Evolutionary conservation across 257 asterid genomes (phyloP).

Genomic region (Fraxinus anomala): DNA sequence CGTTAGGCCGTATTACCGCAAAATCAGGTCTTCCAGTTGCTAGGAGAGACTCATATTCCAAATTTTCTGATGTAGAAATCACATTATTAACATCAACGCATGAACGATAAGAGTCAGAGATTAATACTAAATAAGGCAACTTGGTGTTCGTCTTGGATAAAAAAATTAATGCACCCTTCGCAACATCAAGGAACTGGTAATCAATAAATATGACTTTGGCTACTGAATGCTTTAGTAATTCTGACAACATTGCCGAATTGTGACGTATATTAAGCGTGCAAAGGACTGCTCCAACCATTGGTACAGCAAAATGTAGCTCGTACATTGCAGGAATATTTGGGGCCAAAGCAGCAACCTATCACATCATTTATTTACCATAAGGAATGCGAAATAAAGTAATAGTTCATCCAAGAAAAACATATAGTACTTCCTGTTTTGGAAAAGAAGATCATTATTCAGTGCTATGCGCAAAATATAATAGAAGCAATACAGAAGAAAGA

Average conservation of each 20-base stretch:
- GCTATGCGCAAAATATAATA: not conserved
- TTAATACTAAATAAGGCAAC: constrained; percentile 16
- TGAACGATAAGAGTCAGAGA: constrained; percentile 3
- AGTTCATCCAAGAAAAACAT: not conserved
- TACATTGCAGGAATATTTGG: constrained; percentile 29
- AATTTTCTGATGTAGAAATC: not conserved
- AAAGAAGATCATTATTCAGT: not conserved
- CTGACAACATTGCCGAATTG: constrained; percentile 22
- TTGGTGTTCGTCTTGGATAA: constrained; percentile 4
- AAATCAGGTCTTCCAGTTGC: constrained; percentile 21
- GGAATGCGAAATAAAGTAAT: not conserved
- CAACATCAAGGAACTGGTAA: constrained; percentile 23
- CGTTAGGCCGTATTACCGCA: constrained; percentile 16
- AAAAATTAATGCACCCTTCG: constrained; percentile 21
- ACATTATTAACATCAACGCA: not conserved
- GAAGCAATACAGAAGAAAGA: not conserved
- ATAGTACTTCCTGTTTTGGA: not conserved
- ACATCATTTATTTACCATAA: not conserved
- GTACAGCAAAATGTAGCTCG: constrained; percentile 30
- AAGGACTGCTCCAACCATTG: constrained; percentile 31
- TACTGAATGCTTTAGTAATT: constrained; percentile 20
- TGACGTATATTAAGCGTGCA: constrained; percentile 28
- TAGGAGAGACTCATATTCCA: constrained; percentile 26
- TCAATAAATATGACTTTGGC: constrained; percentile 27
- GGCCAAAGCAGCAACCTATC: constrained; percentile 28